phyloP scores from a whole-genome alignment of 73 alveolate genomes.

The Diophrys appendiculata region DNA sequence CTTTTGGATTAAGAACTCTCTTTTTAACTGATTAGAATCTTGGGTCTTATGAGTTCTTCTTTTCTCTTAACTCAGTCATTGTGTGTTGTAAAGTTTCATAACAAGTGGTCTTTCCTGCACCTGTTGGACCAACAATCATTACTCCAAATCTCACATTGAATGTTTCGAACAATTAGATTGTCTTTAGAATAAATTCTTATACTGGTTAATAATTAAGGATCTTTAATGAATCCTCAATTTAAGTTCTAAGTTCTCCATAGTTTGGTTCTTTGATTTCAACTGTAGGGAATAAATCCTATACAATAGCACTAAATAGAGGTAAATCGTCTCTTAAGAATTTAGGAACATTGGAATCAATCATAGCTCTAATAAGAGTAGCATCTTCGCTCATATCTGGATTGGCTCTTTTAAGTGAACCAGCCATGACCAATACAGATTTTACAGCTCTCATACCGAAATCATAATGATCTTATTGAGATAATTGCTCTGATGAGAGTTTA shows the following conservation, averaged over 20 bases:
- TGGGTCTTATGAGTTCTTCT: constrained; percentile 74
- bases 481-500: constrained; percentile 94
- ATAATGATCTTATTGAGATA: constrained; percentile 97
- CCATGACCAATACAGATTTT: constrained; percentile 95
- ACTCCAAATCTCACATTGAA: constrained; percentile 95
- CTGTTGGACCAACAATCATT: constrained; percentile 97
- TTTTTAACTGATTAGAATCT: constrained; percentile 79
- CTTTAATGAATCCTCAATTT: constrained; percentile 75
- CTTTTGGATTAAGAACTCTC: constrained; percentile 92
- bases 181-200: constrained; percentile 81
- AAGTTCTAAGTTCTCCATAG: constrained; percentile 89
- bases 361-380: constrained; percentile 71
- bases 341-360: constrained; percentile 80
- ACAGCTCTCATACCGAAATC: constrained; percentile 99
- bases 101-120: constrained; percentile 93
- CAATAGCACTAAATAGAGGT: constrained; percentile 95
- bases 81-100: constrained; percentile 90
- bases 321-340: constrained; percentile 98
- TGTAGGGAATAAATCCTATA: constrained; percentile 98
- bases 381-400: constrained; percentile 72
- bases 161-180: constrained; percentile 91
- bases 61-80: constrained; percentile 85
- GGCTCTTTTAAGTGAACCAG: constrained; percentile 93
- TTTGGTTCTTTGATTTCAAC: constrained; percentile 88
- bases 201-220: constrained; percentile 73